A percentile compares a stretch with the other conserved stretches of the same genome.
Evolutionary conservation across 768 basidiomycete species (phyloP).

Genomic region (Neoboletus brunneissimus): DNA sequence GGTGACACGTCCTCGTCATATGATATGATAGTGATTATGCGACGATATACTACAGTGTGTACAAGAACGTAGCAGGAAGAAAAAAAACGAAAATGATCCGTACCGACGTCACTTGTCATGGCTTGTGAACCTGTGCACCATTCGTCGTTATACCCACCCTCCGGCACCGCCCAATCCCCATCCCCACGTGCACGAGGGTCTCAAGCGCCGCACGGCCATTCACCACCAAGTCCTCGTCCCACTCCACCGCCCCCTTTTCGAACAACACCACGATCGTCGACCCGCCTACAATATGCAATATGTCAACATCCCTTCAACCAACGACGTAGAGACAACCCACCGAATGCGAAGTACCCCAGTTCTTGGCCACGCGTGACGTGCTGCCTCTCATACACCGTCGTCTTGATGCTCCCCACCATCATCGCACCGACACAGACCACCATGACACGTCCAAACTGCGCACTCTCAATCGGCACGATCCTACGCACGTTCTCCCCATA

Average conservation of each 20-base stretch:
- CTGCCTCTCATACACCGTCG: conserved; percentile 84
- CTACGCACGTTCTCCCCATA: conserved; percentile 94
- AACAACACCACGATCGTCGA: conserved; percentile 91
- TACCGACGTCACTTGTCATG: not conserved
- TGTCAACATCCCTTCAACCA: not conserved
- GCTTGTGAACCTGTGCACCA: conserved; percentile 2
- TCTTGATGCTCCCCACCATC: conserved; percentile 92
- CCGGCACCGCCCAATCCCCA: conserved; percentile 65
- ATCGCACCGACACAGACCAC: conserved; percentile 90
- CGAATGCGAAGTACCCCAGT: conserved; percentile 94
- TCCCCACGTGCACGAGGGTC: conserved; percentile 85
- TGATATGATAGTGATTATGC: not conserved
- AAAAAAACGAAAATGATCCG: not conserved
- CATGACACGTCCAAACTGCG: conserved; percentile 89
- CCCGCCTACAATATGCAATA: conserved; percentile 51
- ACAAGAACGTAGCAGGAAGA: not conserved
- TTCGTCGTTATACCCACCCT: conserved; percentile 1
- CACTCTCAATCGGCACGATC: conserved; percentile 88
- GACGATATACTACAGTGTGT: not conserved
- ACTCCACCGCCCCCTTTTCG: conserved; percentile 78
- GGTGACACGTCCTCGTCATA: not conserved
- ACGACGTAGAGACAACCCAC: conserved; percentile 41
- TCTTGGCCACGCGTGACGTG: conserved; percentile 81
- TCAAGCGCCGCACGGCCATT: conserved; percentile 88
- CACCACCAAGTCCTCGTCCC: conserved; percentile 87